Conservation (phyloP, 2,329 filamentous ascomycete species). For the Paracoccidioides brasiliensis region DNA sequence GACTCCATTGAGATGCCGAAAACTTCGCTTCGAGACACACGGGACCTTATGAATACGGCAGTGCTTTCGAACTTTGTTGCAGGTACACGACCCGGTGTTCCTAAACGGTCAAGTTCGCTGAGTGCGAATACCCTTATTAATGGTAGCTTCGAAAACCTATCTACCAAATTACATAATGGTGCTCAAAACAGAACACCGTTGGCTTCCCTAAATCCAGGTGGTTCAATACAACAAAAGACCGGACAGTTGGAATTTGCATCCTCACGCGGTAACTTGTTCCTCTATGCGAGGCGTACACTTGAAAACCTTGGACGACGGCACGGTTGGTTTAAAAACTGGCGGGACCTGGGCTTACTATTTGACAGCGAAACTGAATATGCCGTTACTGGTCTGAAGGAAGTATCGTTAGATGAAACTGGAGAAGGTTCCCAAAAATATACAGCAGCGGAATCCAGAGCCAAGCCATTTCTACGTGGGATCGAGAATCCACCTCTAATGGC, state of each 20-base stretch:
- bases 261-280: slow-evolving; percentile 66
- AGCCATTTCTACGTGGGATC: slow-evolving; percentile 33
- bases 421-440: slow-evolving; percentile 12
- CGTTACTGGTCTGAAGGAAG: slow-evolving; percentile 21
- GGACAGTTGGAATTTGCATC: slow-evolving; percentile 75
- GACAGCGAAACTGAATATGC: slow-evolving; percentile 19
- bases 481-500: slow-evolving; percentile 45
- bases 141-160: slow-evolving; percentile 18
- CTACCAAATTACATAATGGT: slow-evolving; percentile 18
- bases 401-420: slow-evolving; percentile 23
- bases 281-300: slow-evolving; percentile 66
- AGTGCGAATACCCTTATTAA: neutral
- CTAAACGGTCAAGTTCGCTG: slow-evolving; percentile 25
- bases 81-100: slow-evolving; percentile 20
- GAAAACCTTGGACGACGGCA: slow-evolving; percentile 58
- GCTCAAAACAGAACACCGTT: slow-evolving; percentile 35
- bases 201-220: slow-evolving; percentile 23
- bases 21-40: slow-evolving; percentile 22
- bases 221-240: slow-evolving; percentile 31
- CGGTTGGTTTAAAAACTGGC: slow-evolving; percentile 69
- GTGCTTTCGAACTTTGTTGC: slow-evolving; percentile 10
- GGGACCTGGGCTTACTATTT: slow-evolving; percentile 37
- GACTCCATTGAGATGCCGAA: slow-evolving; percentile 24
- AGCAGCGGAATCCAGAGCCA: neutral
- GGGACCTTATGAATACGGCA: slow-evolving; percentile 15